Conservation (phyloP, 805 yeast genomes). For the Starmera caribaea region DNA sequence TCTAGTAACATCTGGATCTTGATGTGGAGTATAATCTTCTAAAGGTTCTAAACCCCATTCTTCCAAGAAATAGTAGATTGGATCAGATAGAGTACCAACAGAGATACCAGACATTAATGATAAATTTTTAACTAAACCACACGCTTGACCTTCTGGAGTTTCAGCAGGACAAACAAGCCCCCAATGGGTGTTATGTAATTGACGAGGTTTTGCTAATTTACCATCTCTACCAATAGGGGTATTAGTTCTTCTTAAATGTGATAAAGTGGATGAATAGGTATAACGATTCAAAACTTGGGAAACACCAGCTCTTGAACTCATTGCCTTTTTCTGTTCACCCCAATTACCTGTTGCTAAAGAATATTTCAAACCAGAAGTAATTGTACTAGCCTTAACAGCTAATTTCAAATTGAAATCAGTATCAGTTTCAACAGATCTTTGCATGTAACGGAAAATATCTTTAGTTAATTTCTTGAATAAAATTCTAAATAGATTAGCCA, state of each 20-base stretch:
- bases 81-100: conserved; percentile 96
- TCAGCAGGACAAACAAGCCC: conserved; percentile 99
- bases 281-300: conserved; percentile 97
- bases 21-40: conserved; percentile 90
- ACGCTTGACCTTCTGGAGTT: conserved; percentile 99
- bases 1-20: conserved; percentile 83
- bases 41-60: conserved; percentile 99
- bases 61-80: conserved; percentile 83
- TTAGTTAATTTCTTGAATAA: conserved; percentile 90
- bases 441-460: conserved; percentile 97
- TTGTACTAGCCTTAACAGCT: conserved; percentile 95
- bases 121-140: conserved; percentile 96
- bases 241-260: conserved; percentile 97
- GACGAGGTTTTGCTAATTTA: conserved; percentile 97
- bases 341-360: conserved; percentile 99
- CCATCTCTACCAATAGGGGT: conserved; percentile 99
- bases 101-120: conserved; percentile 96
- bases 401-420: conserved; percentile 92
- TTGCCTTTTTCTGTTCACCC: conserved; percentile 99
- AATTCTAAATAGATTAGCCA: conserved; percentile 91
- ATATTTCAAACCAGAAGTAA: conserved; percentile 94
- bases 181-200: conserved; percentile 98
- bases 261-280: conserved; percentile 96
- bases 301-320: conserved; percentile 98
- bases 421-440: conserved; percentile 96